These are phyloP conservation scores for Termitomyces sp. DNA, from an alignment of 768 basidiomycete species.

Conservation along the genomic window DNA sequence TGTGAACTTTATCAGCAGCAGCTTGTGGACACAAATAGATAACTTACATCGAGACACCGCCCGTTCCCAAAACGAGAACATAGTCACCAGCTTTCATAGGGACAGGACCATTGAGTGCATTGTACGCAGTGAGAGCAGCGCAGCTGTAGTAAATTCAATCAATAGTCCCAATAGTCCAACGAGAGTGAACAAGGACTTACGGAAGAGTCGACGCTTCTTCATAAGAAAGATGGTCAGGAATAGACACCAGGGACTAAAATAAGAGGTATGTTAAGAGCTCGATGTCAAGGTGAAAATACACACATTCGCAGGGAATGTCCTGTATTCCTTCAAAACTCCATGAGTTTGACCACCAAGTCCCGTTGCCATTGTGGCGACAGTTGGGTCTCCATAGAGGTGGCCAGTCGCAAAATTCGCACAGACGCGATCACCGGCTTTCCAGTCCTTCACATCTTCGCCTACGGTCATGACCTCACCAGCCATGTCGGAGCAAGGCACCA, in stretches of 20 bases:
- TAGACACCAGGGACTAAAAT: conserved; percentile 37
- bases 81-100: conserved; percentile 54
- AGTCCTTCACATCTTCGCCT: conserved; percentile 35
- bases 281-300: not conserved
- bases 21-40: not conserved
- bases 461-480: conserved; percentile 52
- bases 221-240: conserved; percentile 53
- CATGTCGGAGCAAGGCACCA: conserved; percentile 42
- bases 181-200: conserved; percentile 18
- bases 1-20: conserved; percentile 9
- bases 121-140: conserved; percentile 62
- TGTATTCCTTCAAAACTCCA: conserved; percentile 51
- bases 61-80: conserved; percentile 51
- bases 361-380: conserved; percentile 24
- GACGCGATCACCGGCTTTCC: conserved; percentile 53
- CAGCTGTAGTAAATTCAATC: conserved; percentile 26
- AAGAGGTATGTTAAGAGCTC: not conserved
- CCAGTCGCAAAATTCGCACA: conserved; percentile 46
- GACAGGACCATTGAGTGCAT: conserved; percentile 41
- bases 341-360: conserved; percentile 41
- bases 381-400: conserved; percentile 40
- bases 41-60: conserved; percentile 47
- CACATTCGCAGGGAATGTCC: conserved; percentile 42
- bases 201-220: conserved; percentile 63
- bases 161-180: not conserved